These are phyloP conservation scores for Oryza rufipogon DNA, from an alignment of 176 grass and related monocot species.

Conservation along the genomic window DNA sequence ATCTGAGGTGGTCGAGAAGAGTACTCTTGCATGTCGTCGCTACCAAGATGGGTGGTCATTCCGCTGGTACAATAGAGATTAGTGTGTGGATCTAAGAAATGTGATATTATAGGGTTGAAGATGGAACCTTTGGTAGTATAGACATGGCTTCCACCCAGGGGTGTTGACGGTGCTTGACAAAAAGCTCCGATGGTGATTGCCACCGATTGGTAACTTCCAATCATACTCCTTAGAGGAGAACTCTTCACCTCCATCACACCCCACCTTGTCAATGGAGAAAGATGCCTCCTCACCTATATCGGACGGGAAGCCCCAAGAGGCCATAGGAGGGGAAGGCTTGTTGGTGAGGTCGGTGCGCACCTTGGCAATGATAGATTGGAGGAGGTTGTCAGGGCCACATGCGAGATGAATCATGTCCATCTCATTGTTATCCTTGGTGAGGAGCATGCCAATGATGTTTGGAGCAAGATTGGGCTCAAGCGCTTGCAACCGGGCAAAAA, in stretches of 20 bases:
- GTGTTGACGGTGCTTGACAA: constrained; percentile 37
- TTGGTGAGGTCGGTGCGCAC: constrained; percentile 51
- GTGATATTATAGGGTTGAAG: constrained; percentile 4
- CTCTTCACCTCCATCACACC: constrained; percentile 27
- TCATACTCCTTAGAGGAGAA: constrained; percentile 39
- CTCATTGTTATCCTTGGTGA: constrained; percentile 66
- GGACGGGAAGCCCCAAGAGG: constrained; percentile 16
- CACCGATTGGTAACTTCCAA: constrained; percentile 32
- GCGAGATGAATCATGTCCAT: constrained; percentile 88
- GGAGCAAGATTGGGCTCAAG: constrained; percentile 73
- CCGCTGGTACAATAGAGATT: constrained; percentile 17
- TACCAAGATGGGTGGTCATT: constrained; percentile 47
- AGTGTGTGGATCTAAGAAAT: neutral
- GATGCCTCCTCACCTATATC: neutral
- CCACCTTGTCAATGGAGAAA: constrained; percentile 14
- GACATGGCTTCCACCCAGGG: constrained; percentile 50
- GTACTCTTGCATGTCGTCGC: constrained; percentile 63
- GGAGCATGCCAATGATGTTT: constrained; percentile 77
- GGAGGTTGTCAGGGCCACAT: constrained; percentile 66
- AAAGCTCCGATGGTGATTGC: constrained; percentile 39
- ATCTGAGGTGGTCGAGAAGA: constrained; percentile 54
- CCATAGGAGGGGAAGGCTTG: neutral
- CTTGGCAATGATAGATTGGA: constrained; percentile 62
- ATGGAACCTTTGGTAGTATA: constrained; percentile 55
- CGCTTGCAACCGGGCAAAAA: constrained; percentile 66